Conservation (phyloP, 2,329 filamentous ascomycete species). For the Aaosphaeria pasadenensis region DNA sequence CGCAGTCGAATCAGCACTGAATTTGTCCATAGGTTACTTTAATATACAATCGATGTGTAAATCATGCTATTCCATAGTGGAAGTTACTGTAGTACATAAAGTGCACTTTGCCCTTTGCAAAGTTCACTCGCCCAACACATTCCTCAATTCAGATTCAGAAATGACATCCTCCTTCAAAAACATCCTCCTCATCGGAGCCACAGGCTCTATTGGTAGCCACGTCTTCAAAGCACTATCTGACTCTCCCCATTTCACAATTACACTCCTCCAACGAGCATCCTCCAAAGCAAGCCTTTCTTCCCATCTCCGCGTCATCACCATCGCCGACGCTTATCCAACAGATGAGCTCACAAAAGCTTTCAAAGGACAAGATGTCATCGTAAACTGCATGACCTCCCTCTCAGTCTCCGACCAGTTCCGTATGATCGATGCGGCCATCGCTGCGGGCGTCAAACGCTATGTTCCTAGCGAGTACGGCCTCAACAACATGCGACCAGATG, state of each 20-base stretch:
- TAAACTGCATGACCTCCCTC: constrained; percentile 27
- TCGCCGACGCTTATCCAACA: constrained; percentile 21
- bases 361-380: constrained; percentile 35
- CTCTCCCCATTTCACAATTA: constrained; percentile 32
- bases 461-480: constrained; percentile 41
- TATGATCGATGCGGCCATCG: constrained; percentile 40
- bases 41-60: no score
- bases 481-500: constrained; percentile 32
- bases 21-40: no score
- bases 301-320: constrained; percentile 22
- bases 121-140: no score
- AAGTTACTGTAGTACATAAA: no score
- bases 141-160: background rate
- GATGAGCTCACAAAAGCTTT: constrained; percentile 30
- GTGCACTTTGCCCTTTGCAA: no score
- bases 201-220: constrained; percentile 18
- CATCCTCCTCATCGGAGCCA: constrained; percentile 4
- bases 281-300: constrained; percentile 19
- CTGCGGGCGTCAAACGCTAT: constrained; percentile 38
- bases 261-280: constrained; percentile 28
- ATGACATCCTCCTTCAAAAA: background rate
- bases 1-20: no score
- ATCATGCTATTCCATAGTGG: no score
- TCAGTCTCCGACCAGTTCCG: constrained; percentile 20
- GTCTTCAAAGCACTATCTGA: constrained; percentile 31